A percentile compares a stretch with the other conserved stretches of the same genome.
Conservation (phyloP, 345 rosid genomes). For the Punica granatum region DNA sequence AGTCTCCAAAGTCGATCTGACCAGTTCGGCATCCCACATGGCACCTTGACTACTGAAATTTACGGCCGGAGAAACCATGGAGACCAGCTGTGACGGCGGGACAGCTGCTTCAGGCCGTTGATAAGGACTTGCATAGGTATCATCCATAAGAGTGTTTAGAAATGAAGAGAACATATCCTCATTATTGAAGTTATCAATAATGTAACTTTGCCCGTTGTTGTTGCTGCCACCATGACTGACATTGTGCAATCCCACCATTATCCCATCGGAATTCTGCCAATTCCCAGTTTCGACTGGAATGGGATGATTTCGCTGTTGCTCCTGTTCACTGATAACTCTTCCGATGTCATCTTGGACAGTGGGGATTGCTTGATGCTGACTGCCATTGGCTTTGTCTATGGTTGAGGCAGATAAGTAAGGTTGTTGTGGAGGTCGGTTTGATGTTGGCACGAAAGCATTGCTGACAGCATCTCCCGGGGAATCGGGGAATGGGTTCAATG, state of each 20-base stretch:
- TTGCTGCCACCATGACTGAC: constrained; percentile 12
- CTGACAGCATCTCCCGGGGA: background rate
- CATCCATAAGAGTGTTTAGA: constrained; percentile 59
- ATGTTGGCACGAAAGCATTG: background rate
- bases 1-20: constrained; percentile 3
- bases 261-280: background rate
- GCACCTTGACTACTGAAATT: constrained; percentile 3
- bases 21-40: constrained; percentile 6
- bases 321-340: background rate
- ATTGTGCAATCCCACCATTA: background rate
- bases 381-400: background rate
- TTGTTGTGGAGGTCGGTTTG: background rate
- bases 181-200: constrained; percentile 17
- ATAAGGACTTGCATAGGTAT: constrained; percentile 11
- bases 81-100: background rate
- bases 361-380: background rate
- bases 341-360: background rate
- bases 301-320: background rate
- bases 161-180: constrained; percentile 64
- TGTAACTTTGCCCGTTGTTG: constrained; percentile 10
- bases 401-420: background rate
- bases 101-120: background rate
- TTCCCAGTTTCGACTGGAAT: background rate
- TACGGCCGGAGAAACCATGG: background rate
- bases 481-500: constrained; percentile 31